phyloP scores from a whole-genome alignment of 495 filamentous ascomycete genomes.

The Cetradonia linearis region DNA sequence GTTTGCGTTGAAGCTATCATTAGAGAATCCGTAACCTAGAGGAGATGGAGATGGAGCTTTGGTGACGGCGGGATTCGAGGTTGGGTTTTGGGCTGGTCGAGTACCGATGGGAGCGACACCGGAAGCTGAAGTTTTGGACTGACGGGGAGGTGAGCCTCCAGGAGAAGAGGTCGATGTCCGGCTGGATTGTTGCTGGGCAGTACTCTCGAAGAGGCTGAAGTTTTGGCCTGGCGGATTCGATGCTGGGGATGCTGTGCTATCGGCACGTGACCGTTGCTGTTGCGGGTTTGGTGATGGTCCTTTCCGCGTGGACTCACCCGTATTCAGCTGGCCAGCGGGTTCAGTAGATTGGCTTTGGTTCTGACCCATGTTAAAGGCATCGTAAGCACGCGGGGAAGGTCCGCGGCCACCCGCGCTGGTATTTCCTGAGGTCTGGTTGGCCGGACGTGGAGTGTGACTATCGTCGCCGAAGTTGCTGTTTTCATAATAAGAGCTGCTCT shows the following conservation, averaged over 20 bases:
- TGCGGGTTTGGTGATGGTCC: constrained; percentile 35
- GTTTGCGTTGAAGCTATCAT: constrained; percentile 38
- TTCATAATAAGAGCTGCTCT: constrained; percentile 52
- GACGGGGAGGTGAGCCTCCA: constrained; percentile 72
- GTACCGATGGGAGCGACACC: constrained; percentile 90
- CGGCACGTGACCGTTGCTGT: constrained; percentile 64
- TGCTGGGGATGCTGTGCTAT: constrained; percentile 78
- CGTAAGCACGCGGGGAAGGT: constrained; percentile 52
- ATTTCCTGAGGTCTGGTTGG: constrained; percentile 47
- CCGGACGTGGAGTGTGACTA: constrained; percentile 44
- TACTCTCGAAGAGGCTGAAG: constrained; percentile 57
- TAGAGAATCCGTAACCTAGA: constrained; percentile 66
- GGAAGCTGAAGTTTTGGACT: constrained; percentile 46
- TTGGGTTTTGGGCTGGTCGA: constrained; percentile 52
- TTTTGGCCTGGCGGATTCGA: constrained; percentile 49
- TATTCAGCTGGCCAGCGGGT: constrained; percentile 29
- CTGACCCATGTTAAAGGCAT: constrained; percentile 48
- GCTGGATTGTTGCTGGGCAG: constrained; percentile 68
- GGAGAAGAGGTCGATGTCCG: constrained; percentile 87
- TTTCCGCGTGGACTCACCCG: constrained; percentile 22
- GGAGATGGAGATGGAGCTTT: constrained; percentile 86
- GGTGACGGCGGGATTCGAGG: constrained; percentile 48
- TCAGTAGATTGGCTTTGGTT: constrained; percentile 35
- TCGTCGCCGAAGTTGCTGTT: constrained; percentile 55
- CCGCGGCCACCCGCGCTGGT: constrained; percentile 41